phyloP scores from a whole-genome alignment of 2,329 filamentous ascomycete species.

The Botryosphaeria dothidea region DNA sequence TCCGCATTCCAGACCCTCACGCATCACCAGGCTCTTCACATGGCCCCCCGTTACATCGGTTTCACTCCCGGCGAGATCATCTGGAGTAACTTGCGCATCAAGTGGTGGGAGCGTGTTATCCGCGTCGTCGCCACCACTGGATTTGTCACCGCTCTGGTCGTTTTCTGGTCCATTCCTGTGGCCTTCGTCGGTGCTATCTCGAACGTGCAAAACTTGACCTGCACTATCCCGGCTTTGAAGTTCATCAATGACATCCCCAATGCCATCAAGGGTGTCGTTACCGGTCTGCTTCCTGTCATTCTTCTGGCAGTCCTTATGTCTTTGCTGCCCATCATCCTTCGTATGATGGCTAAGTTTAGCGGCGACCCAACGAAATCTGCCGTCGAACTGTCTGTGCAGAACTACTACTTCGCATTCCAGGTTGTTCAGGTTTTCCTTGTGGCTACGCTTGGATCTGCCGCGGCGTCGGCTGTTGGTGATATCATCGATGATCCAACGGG shows the following conservation, averaged over 20 bases:
- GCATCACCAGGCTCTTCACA: conserved; percentile 83
- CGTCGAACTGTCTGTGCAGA: conserved; percentile 86
- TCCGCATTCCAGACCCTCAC: conserved; percentile 82
- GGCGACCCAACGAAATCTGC: conserved; percentile 78
- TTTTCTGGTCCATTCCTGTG: conserved; percentile 83
- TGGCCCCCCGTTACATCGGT: conserved; percentile 83
- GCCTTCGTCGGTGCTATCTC: conserved; percentile 82
- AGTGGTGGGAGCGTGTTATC: conserved; percentile 82
- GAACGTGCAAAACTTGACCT: conserved; percentile 71
- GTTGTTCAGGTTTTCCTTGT: conserved; percentile 91
- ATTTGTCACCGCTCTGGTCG: conserved; percentile 75
- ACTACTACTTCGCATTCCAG: conserved; percentile 88
- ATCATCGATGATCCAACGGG: conserved; percentile 64
- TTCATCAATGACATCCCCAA: conserved; percentile 74
- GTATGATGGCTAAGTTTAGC: conserved; percentile 70
- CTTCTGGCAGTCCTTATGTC: conserved; percentile 82
- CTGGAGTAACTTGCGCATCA: conserved; percentile 81
- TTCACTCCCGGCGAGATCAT: conserved; percentile 80
- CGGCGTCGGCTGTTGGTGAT: conserved; percentile 59
- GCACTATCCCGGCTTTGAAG: conserved; percentile 65
- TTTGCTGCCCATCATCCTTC: conserved; percentile 70
- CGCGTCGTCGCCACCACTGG: conserved; percentile 67
- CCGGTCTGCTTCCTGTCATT: conserved; percentile 79
- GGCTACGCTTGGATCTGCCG: conserved; percentile 78
- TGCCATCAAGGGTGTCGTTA: conserved; percentile 77